Evolutionary conservation across 495 filamentous ascomycete species (phyloP).

Genomic region (Aspergillus heteromorphus): DNA sequence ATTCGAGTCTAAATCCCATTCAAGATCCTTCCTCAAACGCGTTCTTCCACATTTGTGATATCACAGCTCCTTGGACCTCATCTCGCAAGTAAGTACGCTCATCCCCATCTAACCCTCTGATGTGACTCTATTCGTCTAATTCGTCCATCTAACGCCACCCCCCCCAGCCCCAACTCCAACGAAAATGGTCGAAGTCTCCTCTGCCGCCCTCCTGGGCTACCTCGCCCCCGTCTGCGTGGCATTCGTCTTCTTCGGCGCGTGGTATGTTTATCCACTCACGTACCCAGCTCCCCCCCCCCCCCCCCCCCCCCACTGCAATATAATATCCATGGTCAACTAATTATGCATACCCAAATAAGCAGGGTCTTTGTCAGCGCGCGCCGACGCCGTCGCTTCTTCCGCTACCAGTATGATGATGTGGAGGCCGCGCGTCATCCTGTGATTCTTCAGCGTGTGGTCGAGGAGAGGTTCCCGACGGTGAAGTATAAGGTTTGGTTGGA

Average conservation of each 20-base stretch:
- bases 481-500: slow-evolving; percentile 87
- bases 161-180: too few species aligned
- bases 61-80: too few species aligned
- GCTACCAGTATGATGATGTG: slow-evolving; percentile 1
- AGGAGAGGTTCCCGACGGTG: slow-evolving; percentile 79
- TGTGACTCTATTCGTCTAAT: too few species aligned
- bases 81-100: too few species aligned
- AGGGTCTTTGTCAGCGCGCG: slow-evolving; percentile 15
- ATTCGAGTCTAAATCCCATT: too few species aligned
- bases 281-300: neutral
- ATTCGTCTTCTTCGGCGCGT: slow-evolving; percentile 10
- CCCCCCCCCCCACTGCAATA: neutral
- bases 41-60: too few species aligned
- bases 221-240: slow-evolving; percentile 16
- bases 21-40: too few species aligned
- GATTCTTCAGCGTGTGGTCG: slow-evolving; percentile 55
- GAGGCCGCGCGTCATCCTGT: slow-evolving; percentile 9
- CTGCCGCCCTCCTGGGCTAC: slow-evolving; percentile 8
- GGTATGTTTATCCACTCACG: neutral
- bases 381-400: slow-evolving; percentile 1
- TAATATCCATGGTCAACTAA: neutral
- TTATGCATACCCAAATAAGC: neutral
- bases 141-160: too few species aligned
- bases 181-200: neutral
- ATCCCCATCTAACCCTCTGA: too few species aligned